Evolutionary conservation across 2,329 filamentous ascomycete species (phyloP).

Genomic region (Alternaria sp.): DNA sequence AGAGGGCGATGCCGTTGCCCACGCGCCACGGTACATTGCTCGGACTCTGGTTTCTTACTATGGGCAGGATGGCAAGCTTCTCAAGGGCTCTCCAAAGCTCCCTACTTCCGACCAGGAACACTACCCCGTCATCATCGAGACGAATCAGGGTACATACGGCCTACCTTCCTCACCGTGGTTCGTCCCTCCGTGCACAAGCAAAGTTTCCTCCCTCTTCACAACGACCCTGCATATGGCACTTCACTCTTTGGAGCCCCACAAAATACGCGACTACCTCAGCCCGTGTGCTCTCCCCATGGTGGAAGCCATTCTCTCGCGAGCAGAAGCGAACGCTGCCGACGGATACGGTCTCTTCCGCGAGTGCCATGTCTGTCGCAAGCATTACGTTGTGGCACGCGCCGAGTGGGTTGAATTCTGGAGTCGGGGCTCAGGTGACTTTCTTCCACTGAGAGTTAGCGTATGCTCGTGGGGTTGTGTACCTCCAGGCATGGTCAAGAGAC

Average conservation of each 20-base stretch:
- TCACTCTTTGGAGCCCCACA: background rate
- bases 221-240: constrained; percentile 21
- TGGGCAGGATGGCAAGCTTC: constrained; percentile 21
- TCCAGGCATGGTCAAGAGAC: constrained; percentile 17
- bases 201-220: constrained; percentile 23
- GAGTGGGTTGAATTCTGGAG: constrained; percentile 45
- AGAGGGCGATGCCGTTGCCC: background rate
- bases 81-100: constrained; percentile 17
- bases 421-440: constrained; percentile 3
- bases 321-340: constrained; percentile 14
- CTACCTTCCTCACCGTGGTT: constrained; percentile 24
- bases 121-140: constrained; percentile 26
- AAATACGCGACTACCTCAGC: background rate
- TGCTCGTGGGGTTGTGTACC: constrained; percentile 45
- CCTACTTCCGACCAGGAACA: constrained; percentile 8
- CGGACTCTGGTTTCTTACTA: constrained; percentile 31
- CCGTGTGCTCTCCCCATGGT: constrained; percentile 1
- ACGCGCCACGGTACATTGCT: constrained; percentile 20
- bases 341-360: constrained; percentile 27
- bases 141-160: constrained; percentile 21
- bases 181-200: constrained; percentile 14
- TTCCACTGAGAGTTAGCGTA: constrained; percentile 33
- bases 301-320: constrained; percentile 20
- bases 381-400: constrained; percentile 36
- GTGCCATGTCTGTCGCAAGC: constrained; percentile 35